Base-by-base conservation (phyloP, 371 early-diverging fungal species). In the Rhizopus microsporus region DNA sequence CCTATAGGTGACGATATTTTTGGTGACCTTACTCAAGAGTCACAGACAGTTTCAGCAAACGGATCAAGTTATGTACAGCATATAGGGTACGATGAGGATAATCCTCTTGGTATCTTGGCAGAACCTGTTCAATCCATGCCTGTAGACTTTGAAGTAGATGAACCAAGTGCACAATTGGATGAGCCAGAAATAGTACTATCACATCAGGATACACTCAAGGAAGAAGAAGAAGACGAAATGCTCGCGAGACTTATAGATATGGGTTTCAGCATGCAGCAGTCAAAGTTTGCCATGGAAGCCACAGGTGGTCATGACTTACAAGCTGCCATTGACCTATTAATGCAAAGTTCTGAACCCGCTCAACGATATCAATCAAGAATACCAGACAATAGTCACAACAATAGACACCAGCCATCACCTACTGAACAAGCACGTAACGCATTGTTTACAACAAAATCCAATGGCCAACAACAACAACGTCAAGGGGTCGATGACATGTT, bases 261-360 rank as follows among this genome's bases (percentile, higher is more conserved):
- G 87, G 93, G 93, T 0, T 95, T 92, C 64, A 77, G 83, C 16
- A 68, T 72, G 3, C 82, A 85, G 15, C 74, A 79, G 56, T 88
- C 92, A 0, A 73, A 63, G 30, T 63, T 79, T 7, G 92, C 95
- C 2, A 67, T 93, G 23, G 85, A 83, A 39, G 85, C 84, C 34
- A 78, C 88, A 3, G 78, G 67, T 48, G 79, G 82, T 1, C 72
- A 72, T 0, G 85, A 89, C 48, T 73, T 92, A 6, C 77, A 80
- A 40, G 68, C 71, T 5, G 92, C 89, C 5, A 76, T 91, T 34
- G 85, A 84, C 45, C 69, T 88, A 40, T 57, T 90, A 8, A 70
- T 86, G 15, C 85, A 88, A 49, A 80, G 87, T 45, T 63, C 81
- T 32, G 79, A 81, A 47, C 71, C 53, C 6, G 60, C 31, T 4